Evolutionary conservation across 257 asterid genomes (phyloP).

Genomic region (Solanum sitiens): DNA sequence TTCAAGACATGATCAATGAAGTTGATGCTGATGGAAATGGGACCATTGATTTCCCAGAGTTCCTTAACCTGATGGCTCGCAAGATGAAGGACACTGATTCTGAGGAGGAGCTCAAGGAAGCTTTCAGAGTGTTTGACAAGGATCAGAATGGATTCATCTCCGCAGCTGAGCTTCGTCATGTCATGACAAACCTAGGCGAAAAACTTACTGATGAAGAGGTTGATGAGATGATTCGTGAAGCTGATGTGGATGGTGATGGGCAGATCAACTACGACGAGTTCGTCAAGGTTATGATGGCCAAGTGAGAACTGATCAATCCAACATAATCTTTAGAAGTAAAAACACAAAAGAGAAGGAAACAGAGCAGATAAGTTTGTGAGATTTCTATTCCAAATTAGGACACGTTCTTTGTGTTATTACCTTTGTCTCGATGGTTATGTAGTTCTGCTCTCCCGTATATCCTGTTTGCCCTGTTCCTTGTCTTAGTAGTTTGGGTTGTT

Average conservation of each 20-base stretch:
- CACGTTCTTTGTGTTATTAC: not conserved
- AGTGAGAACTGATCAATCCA: constrained; percentile 11
- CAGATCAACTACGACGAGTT: constrained; percentile 70
- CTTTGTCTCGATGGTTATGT: constrained; percentile 5
- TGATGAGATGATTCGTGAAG: not conserved
- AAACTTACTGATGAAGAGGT: not conserved
- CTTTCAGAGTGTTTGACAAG: not conserved
- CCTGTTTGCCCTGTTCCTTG: constrained; percentile 18
- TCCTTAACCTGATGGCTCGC: constrained; percentile 1
- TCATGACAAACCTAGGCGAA: constrained; percentile 1
- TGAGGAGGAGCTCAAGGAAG: not conserved
- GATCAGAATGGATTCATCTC: not conserved
- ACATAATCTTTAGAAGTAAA: constrained; percentile 19
- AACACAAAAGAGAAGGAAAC: constrained; percentile 22
- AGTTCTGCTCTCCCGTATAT: constrained; percentile 12
- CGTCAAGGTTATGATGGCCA: constrained; percentile 53
- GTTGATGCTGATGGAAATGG: constrained; percentile 1
- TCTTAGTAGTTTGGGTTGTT: constrained; percentile 12
- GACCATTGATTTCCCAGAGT: not conserved
- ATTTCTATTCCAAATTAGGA: constrained; percentile 30
- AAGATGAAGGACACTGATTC: constrained; percentile 1
- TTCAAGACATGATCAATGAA: not conserved
- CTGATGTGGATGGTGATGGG: constrained; percentile 44
- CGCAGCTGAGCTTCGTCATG: constrained; percentile 1
- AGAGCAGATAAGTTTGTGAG: constrained; percentile 27